Evolutionary conservation across 2,329 filamentous ascomycete species (phyloP).

Genomic region (Sporothrix euskadiensis): DNA sequence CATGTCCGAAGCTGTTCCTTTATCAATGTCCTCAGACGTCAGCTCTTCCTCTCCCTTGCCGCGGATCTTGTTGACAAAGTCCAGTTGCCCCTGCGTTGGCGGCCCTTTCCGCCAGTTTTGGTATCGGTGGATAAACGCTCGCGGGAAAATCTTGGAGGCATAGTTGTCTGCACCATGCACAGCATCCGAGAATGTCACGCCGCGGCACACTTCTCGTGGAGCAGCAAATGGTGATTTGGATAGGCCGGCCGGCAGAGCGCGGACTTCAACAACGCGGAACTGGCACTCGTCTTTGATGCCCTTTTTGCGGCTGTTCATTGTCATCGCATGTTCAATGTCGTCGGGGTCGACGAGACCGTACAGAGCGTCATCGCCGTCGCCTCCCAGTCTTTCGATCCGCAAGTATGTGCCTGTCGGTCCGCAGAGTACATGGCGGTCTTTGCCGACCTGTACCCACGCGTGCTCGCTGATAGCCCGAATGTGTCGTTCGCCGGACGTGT

Average conservation of each 20-base stretch:
- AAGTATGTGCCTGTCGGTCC: conserved; percentile 64
- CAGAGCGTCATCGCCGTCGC: conserved; percentile 34
- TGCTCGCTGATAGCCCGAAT: conserved; percentile 74
- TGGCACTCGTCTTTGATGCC: conserved; percentile 28
- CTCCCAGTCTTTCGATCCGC: conserved; percentile 49
- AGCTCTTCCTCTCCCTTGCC: conserved; percentile 54
- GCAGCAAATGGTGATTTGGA: conserved; percentile 63
- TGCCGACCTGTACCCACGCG: conserved; percentile 80
- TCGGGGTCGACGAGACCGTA: neutral
- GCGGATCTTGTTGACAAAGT: conserved; percentile 68
- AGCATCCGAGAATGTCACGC: conserved; percentile 68
- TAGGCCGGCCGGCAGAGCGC: conserved; percentile 47
- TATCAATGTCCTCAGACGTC: conserved; percentile 61
- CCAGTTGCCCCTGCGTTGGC: conserved; percentile 66
- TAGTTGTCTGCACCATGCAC: conserved; percentile 85
- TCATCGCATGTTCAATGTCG: conserved; percentile 38
- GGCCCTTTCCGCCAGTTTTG: conserved; percentile 69
- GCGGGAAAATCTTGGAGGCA: conserved; percentile 65
- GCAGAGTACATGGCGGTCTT: conserved; percentile 69
- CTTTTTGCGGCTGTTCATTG: conserved; percentile 32
- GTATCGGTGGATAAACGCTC: conserved; percentile 63
- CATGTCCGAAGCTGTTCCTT: conserved; percentile 83
- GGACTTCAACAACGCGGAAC: conserved; percentile 52
- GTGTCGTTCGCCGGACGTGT: conserved; percentile 74
- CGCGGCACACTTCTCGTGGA: conserved; percentile 67